These are phyloP conservation scores for Xanthoconium purpureum DNA, from an alignment of 768 basidiomycete species.

Conservation along the genomic window DNA sequence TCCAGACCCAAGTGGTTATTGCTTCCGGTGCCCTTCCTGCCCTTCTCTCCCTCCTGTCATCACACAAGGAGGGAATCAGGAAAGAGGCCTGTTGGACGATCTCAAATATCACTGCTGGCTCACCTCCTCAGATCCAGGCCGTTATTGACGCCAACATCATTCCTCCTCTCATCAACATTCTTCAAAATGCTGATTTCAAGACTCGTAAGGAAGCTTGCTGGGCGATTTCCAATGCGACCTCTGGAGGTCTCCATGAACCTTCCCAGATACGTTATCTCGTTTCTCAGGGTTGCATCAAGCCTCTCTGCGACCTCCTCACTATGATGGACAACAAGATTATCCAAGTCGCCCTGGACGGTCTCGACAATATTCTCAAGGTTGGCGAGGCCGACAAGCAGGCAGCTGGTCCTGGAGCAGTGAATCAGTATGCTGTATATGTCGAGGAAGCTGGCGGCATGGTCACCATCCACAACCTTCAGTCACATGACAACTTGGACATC, in stretches of 20 bases:
- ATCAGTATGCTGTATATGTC: slow-evolving; percentile 91
- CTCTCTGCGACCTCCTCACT: slow-evolving; percentile 90
- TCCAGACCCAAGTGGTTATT: slow-evolving; percentile 98
- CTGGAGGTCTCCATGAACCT: slow-evolving; percentile 95
- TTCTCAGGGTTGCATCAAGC: slow-evolving; percentile 96
- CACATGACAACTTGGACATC: slow-evolving; percentile 98
- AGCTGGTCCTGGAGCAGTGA: slow-evolving; percentile 75
- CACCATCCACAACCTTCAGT: slow-evolving; percentile 97
- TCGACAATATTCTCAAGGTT: slow-evolving; percentile 97
- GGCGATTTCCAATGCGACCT: slow-evolving; percentile 99
- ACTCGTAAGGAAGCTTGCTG: slow-evolving; percentile 99
- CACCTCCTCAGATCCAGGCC: slow-evolving; percentile 93
- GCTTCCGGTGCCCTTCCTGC: slow-evolving; percentile 97
- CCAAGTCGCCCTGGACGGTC: slow-evolving; percentile 93
- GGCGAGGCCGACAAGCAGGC: slow-evolving; percentile 92
- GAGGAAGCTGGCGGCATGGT: slow-evolving; percentile 99
- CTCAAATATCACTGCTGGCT: slow-evolving; percentile 97
- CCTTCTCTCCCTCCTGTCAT: slow-evolving; percentile 86
- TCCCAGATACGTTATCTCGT: slow-evolving; percentile 97
- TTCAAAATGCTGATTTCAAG: slow-evolving; percentile 97
- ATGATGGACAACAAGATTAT: slow-evolving; percentile 99
- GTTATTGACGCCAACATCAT: slow-evolving; percentile 98
- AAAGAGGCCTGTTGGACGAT: slow-evolving; percentile 99
- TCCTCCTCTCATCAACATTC: slow-evolving; percentile 97
- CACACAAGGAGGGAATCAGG: slow-evolving; percentile 97